These are phyloP conservation scores for Wallacemonas sp. DNA, from an alignment of 208 protist genomes.

Conservation along the genomic window DNA sequence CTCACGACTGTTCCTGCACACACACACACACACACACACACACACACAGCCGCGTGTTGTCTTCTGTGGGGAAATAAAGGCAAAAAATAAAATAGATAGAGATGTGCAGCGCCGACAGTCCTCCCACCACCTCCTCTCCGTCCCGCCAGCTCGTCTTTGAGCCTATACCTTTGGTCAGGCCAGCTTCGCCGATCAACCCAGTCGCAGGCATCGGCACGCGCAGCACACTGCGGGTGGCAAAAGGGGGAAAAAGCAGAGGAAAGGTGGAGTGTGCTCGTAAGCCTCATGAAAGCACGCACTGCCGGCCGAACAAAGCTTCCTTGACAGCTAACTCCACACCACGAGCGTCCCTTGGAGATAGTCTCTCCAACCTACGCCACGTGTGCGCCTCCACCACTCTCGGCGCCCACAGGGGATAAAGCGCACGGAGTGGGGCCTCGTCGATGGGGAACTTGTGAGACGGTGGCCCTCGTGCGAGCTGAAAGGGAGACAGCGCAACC, in stretches of 20 bases:
- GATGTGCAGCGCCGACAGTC: no score
- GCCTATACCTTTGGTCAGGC: no score
- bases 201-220: no score
- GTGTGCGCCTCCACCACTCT: neutral
- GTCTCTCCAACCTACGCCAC: neutral
- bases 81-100: constrained; percentile 3
- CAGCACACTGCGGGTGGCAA: no score
- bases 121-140: no score
- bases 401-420: neutral
- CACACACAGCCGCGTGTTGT: no score
- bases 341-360: neutral
- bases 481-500: neutral
- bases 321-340: neutral
- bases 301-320: neutral
- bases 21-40: neutral
- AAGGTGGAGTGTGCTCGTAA: no score
- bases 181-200: no score
- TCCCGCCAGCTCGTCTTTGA: no score
- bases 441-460: no score
- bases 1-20: neutral
- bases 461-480: neutral
- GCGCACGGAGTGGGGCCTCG: no score
- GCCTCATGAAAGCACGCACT: neutral
- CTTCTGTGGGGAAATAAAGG: neutral
- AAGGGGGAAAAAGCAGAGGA: neutral